A percentile compares a stretch with the other conserved stretches of the same genome.
These are phyloP conservation scores for Solanum pennellii DNA, from an alignment of 257 asterid species.

Conservation along the genomic window DNA sequence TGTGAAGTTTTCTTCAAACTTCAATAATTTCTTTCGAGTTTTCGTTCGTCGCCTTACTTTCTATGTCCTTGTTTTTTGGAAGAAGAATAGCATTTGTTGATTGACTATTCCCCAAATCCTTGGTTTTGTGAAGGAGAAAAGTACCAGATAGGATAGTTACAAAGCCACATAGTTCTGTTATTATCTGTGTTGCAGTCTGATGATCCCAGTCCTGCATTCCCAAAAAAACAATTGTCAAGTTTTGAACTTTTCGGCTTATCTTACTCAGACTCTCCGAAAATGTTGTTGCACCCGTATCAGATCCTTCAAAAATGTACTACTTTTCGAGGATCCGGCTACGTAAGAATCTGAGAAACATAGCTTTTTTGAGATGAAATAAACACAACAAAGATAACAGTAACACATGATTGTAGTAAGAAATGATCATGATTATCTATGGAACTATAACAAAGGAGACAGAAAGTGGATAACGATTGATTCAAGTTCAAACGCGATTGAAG, in stretches of 20 bases:
- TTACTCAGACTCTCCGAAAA: not conserved
- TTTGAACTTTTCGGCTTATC: not conserved
- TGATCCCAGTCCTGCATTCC: conserved; percentile 8
- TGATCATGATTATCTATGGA: not conserved
- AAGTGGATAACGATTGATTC: not conserved
- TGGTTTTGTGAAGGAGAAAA: conserved; percentile 9
- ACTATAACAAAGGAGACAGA: not conserved
- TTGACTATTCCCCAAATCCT: conserved; percentile 8
- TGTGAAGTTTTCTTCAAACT: not conserved
- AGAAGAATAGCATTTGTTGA: not conserved
- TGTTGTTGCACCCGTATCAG: not conserved
- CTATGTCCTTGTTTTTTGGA: not conserved
- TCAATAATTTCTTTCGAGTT: not conserved
- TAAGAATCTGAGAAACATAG: not conserved
- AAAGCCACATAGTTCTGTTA: conserved; percentile 13
- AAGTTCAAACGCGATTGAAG: not conserved
- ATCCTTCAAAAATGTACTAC: not conserved
- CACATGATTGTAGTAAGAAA: not conserved
- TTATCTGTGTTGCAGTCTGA: conserved; percentile 5
- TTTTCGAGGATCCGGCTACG: not conserved
- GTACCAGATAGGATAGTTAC: conserved; percentile 9
- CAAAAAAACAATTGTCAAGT: not conserved
- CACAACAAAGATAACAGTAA: not conserved
- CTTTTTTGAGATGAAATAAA: not conserved
- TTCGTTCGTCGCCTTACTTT: not conserved